Base-by-base conservation (phyloP, 345 rosid species). In the Arabidopsis suecica region DNA sequence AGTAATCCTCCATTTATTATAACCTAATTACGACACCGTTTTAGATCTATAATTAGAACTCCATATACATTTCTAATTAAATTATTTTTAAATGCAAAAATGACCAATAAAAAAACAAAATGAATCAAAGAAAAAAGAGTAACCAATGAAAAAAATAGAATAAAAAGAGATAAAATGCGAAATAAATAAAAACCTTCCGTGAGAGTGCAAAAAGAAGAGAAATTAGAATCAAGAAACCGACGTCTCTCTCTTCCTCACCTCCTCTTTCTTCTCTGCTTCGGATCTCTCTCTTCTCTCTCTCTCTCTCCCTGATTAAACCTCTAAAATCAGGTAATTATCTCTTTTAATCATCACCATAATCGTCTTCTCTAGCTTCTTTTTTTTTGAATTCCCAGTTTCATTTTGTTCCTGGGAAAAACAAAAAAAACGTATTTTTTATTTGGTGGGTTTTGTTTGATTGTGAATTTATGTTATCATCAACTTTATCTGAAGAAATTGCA, bases 161-260 rank as follows among this genome's bases (percentile, higher is more conserved):
- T 22, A 25, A 61, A 69, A 59, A 34, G 18, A n/a, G 38, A 67
- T 65, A 58, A 58, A 76, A 50, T 60, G 41, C 18, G 57, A 76
- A 69, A 76, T 40, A 68, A 76, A 66, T 16, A 10, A 67, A 75
- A 61, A 61, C 1, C 56, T 23, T 61, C 32, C 71, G 50, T 65
- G 65, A 66, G 33, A 28, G 71, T 65, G 49, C 13, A 42, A 59
- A 49, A 69, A 67, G 45, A 75, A 53, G 18, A 69, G 60, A 77
- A 74, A 62, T 63, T 9, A 77, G 81, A 77, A 71, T 77, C 77
- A 77, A 77, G 81, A 71, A 77, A 77, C 77, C 68, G 77, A 77
- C 76, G 77, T 65, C 81, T 4, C 16, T 68, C 69, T 49, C 56
- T 41, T 64, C 38, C 78, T 68, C 67, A 51, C 63, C 70, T 73